A percentile compares a stretch with the other conserved stretches of the same genome.
These are phyloP conservation scores for Saccharomycopsis fibuligera DNA, from an alignment of 805 yeast genomes.

Conservation along the genomic window DNA sequence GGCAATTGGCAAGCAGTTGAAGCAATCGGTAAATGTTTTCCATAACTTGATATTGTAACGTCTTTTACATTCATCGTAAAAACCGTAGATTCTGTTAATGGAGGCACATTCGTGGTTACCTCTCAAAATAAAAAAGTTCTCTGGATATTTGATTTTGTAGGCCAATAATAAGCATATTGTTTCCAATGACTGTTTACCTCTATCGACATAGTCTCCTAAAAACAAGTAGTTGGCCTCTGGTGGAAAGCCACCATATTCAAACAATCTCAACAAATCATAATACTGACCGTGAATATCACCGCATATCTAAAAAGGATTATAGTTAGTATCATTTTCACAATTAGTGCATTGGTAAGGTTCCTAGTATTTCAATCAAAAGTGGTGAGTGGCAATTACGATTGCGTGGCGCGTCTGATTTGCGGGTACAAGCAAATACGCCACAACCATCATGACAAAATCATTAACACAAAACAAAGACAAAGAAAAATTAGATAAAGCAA, in stretches of 20 bases:
- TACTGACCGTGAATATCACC: slow-evolving; percentile 99
- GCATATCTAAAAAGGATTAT: slow-evolving; percentile 62
- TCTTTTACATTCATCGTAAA: slow-evolving; percentile 97
- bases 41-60: slow-evolving; percentile 96
- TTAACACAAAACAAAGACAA: background rate
- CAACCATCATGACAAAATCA: too few species aligned
- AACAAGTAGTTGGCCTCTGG: slow-evolving; percentile 97
- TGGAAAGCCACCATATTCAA: slow-evolving; percentile 98
- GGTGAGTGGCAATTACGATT: too few species aligned
- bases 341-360: too few species aligned
- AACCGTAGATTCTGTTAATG: slow-evolving; percentile 95
- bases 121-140: slow-evolving; percentile 91
- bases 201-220: slow-evolving; percentile 95
- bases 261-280: slow-evolving; percentile 88
- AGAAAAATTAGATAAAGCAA: too few species aligned
- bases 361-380: too few species aligned
- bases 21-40: slow-evolving; percentile 98
- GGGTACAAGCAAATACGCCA: too few species aligned
- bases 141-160: slow-evolving; percentile 96
- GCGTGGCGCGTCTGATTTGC: too few species aligned
- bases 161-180: slow-evolving; percentile 92
- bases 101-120: slow-evolving; percentile 99
- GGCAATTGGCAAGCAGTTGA: slow-evolving; percentile 97
- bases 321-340: too few species aligned
- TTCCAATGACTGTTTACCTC: slow-evolving; percentile 96